Evolutionary conservation across 2,329 filamentous ascomycete genomes (phyloP), one percentile per base, ranked within the genome.

Genomic region (Paramyrothecium roridum): DNA sequence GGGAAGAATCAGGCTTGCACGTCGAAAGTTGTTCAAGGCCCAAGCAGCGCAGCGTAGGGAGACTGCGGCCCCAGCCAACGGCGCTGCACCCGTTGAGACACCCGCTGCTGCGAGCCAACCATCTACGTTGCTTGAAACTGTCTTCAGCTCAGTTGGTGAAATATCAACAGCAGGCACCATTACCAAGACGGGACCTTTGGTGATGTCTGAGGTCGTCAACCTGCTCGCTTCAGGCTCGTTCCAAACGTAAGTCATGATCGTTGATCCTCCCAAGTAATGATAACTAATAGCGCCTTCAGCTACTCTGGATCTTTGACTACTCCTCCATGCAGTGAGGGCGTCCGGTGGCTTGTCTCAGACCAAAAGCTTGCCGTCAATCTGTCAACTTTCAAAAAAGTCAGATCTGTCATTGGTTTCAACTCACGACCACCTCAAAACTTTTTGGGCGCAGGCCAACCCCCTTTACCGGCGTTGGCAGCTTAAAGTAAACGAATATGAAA

Each of bases 301-400:
- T 87, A 87, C 72, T 67, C 69, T 13, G 84, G 84, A 20, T 85
- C 81, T 19, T 73, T 87, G 49, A 87, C 84, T 45, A 86, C 83
- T 0, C 84, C 85, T 20, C 84, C 84, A 3, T 87, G 84, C 70
- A 74, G 74, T 17, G 82, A 86, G 67, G 78, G 78, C 23, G 71
- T 87, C 21, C 72, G 68, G 11, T 86, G 82, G 75, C 69, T 82
- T 50, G 69, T 85, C 46, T 78, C 77, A 59, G 70, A 74, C 57
- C 61, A 79, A 54, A 76, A 77, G 40, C 65, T 85, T 3, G 66
- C 68, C 37, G 69, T 86, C 58, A 70, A 75, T 59, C 73, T 80
- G 17, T 67, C 67, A 4, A 81, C 78, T 17, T 86, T 71, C 66
- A 76, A 79, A 60, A 71, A 69, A 47, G 77, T 82, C 55, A 83